These are phyloP conservation scores for Suillus sp. DNA, from an alignment of 768 basidiomycete species.

Conservation along the genomic window DNA sequence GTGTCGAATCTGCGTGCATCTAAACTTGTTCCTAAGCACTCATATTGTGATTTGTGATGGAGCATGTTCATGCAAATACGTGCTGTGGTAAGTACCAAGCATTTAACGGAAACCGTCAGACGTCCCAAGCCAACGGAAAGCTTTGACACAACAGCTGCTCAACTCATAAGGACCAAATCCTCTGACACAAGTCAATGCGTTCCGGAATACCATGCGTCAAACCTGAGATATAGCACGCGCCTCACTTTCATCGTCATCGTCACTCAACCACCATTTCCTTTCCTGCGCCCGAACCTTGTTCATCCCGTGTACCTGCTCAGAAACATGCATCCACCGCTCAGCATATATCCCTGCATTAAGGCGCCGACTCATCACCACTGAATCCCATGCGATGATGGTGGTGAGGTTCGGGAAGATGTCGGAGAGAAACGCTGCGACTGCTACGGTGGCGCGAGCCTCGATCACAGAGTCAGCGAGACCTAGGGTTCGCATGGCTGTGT, in stretches of 20 bases:
- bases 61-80: no score
- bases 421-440: conserved; percentile 13
- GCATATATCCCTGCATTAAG: conserved; percentile 3
- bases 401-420: conserved; percentile 11
- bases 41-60: neutral
- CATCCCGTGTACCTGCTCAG: conserved; percentile 7
- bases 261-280: conserved; percentile 9
- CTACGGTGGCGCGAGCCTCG: neutral
- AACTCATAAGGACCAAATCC: neutral
- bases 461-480: conserved; percentile 7
- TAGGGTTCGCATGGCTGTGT: neutral
- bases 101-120: neutral
- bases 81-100: neutral
- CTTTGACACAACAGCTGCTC: neutral
- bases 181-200: neutral
- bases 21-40: neutral
- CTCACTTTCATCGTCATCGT: neutral
- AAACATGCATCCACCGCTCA: conserved; percentile 8
- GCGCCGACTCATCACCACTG: neutral
- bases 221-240: neutral
- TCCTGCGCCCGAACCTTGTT: conserved; percentile 11
- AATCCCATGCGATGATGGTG: conserved; percentile 4
- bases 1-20: neutral
- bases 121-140: neutral
- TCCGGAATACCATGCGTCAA: neutral